Conservation (phyloP, 2,329 filamentous ascomycete genomes). For the Sphaerostilbella broomeana region DNA sequence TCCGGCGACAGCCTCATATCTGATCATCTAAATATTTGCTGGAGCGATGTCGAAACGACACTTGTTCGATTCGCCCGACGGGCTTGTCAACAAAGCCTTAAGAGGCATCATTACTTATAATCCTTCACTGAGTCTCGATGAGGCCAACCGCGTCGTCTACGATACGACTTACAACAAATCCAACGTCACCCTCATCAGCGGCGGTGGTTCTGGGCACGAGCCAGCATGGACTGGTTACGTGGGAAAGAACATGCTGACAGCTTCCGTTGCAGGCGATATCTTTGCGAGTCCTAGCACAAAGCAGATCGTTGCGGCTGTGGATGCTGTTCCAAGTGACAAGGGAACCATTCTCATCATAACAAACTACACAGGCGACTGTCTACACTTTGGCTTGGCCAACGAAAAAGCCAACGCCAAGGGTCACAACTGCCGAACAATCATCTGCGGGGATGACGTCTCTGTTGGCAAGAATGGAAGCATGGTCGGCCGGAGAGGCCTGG, state of each 20-base stretch:
- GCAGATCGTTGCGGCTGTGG: constrained; percentile 54
- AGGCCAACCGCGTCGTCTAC: constrained; percentile 45
- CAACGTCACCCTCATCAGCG: constrained; percentile 45
- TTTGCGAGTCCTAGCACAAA: constrained; percentile 58
- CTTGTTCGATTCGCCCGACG: constrained; percentile 46
- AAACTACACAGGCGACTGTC: constrained; percentile 59
- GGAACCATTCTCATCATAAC: constrained; percentile 56
- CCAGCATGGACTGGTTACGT: constrained; percentile 60
- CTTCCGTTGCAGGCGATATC: constrained; percentile 55
- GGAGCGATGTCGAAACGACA: constrained; percentile 49
- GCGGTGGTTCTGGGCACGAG: constrained; percentile 53
- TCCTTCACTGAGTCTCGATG: constrained; percentile 43
- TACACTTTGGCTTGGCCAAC: constrained; percentile 55
- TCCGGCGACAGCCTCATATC: neutral
- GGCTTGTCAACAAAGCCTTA: constrained; percentile 46
- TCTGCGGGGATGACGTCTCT: constrained; percentile 60
- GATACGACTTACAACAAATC: constrained; percentile 38
- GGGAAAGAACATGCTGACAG: constrained; percentile 53
- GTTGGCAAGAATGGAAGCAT: constrained; percentile 51
- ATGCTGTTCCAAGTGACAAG: constrained; percentile 45
- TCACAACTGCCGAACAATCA: constrained; percentile 49
- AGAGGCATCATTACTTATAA: constrained; percentile 48
- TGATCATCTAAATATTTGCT: neutral
- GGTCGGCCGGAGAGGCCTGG: constrained; percentile 55
- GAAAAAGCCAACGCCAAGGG: constrained; percentile 51